Base-by-base conservation (phyloP, 169 alveolate genomes). In the Plasmodium ovale region DNA sequence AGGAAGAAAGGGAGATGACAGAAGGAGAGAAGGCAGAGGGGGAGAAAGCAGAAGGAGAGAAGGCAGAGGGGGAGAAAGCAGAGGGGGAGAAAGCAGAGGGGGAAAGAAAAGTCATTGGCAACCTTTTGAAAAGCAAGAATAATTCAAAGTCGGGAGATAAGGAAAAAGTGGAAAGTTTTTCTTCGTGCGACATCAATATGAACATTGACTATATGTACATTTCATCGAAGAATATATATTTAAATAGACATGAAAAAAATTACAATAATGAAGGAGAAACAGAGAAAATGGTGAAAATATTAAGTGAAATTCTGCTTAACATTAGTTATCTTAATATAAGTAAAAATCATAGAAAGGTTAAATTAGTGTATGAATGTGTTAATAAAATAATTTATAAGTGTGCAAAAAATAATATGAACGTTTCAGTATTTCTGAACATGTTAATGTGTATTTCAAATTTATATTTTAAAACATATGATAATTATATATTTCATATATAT, bases 271-370 rank as follows among this genome's bases (percentile, higher is more conserved):
- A 21, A 4, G 5, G 21, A 16, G 62, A 29, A 0, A 10, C 19
- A 12, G n/a, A n/a, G n/a, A 4, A 0, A 25, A 71, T 47, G 29
- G 44, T 82, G 9, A 82, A 53, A 12, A 39, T 27, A 3, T 4
- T 39, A 12, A 53, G 90, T 58, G 90, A 82, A 7, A 65, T 82
- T 25, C 49, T 82, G 3, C 64, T 82, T 25, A 82, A 82, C 23
- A 82, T 82, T 12, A 82, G 90, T 33, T 53, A 65, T 47, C 42
- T 82, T 21, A 82, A 82, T 42, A 51, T 56, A 16, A 65, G 84
- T n/a, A 67, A 82, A 56, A 82, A 82, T 37, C 90, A 82, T 44
- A 33, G 58, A n/a, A 82, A 82, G 65, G 65, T 65, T 5, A 82
- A 82, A 27, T 23, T 19, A 7, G 44, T 56, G n/a, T 82, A 82